Evolutionary conservation across 2,329 filamentous ascomycete genomes (phyloP).

Genomic region (Aspergillus cejpii): DNA sequence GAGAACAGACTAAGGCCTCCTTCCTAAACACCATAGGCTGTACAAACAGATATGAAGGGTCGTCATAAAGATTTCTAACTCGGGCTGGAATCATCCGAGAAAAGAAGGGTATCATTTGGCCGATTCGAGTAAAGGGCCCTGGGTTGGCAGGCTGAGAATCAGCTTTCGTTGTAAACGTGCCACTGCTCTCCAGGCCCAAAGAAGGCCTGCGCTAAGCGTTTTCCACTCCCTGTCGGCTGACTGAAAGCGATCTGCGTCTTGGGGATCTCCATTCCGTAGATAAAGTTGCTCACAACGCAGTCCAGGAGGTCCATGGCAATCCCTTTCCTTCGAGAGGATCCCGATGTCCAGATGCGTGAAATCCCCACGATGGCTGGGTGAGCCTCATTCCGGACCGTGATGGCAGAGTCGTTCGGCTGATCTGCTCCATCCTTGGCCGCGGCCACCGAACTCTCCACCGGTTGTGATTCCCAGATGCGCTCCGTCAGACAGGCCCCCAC

Average conservation of each 20-base stretch:
- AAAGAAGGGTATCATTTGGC: slow-evolving; percentile 22
- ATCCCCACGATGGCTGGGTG: slow-evolving; percentile 53
- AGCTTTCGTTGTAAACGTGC: slow-evolving; percentile 51
- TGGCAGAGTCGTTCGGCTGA: slow-evolving; percentile 33
- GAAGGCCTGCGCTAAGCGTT: slow-evolving; percentile 52
- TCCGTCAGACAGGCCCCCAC: slow-evolving; percentile 57
- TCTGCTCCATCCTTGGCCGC: slow-evolving; percentile 14
- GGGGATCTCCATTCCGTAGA: slow-evolving; percentile 50
- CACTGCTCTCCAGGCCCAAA: slow-evolving; percentile 51
- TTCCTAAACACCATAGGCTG: slow-evolving; percentile 15
- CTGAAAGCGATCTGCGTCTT: slow-evolving; percentile 57
- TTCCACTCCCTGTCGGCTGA: slow-evolving; percentile 58
- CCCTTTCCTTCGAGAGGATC: slow-evolving; percentile 49
- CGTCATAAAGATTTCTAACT: slow-evolving; percentile 17
- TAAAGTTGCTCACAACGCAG: slow-evolving; percentile 49
- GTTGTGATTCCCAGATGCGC: slow-evolving; percentile 52
- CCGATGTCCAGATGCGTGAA: slow-evolving; percentile 60
- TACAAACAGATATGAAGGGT: slow-evolving; percentile 15
- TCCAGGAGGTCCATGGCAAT: slow-evolving; percentile 54
- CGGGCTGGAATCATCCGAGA: slow-evolving; percentile 13
- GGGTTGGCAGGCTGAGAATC: slow-evolving; percentile 3
- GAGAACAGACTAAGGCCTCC: slow-evolving; percentile 1
- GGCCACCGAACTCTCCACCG: slow-evolving; percentile 37
- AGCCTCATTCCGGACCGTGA: slow-evolving; percentile 41
- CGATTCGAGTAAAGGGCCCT: slow-evolving; percentile 8